Conservation (phyloP, 1,139 yeast genomes). For the Hansenula lynferdii region DNA sequence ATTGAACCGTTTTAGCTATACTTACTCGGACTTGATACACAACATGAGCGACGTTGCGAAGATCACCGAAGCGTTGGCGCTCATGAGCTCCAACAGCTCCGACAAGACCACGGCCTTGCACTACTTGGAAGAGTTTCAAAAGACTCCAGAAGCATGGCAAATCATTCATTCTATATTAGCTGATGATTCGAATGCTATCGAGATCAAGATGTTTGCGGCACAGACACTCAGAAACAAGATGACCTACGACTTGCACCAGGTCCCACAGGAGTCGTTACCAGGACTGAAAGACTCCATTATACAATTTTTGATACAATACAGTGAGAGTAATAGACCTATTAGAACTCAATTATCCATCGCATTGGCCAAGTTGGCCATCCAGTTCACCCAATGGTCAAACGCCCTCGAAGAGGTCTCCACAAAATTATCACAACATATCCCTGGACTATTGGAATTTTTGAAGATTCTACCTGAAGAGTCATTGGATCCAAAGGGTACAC, state of each 20-base stretch:
- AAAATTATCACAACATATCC: constrained; percentile 39
- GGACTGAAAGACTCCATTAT: constrained; percentile 61
- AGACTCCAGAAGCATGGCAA: constrained; percentile 70
- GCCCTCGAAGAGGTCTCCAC: constrained; percentile 66
- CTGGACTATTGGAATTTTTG: constrained; percentile 66
- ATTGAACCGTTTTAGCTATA: too few relatives aligned
- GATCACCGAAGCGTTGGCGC: constrained; percentile 19
- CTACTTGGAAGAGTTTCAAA: constrained; percentile 77
- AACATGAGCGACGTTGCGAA: constrained; percentile 4
- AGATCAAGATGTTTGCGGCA: constrained; percentile 76
- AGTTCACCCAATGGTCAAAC: constrained; percentile 64
- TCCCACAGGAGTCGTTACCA: constrained; percentile 48
- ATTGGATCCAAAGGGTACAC: constrained; percentile 68
- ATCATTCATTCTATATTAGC: constrained; percentile 30
- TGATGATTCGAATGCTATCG: constrained; percentile 29
- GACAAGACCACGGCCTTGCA: constrained; percentile 56
- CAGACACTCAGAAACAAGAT: constrained; percentile 86
- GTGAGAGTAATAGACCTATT: constrained; percentile 46
- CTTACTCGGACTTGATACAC: too few relatives aligned
- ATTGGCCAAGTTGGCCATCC: constrained; percentile 77
- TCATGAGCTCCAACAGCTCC: constrained; percentile 20
- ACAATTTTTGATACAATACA: constrained; percentile 46
- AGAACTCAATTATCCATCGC: constrained; percentile 80
- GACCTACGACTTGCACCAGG: constrained; percentile 77
- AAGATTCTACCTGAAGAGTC: constrained; percentile 91